phyloP scores from a whole-genome alignment of 768 basidiomycete species.

The Suillus plorans region DNA sequence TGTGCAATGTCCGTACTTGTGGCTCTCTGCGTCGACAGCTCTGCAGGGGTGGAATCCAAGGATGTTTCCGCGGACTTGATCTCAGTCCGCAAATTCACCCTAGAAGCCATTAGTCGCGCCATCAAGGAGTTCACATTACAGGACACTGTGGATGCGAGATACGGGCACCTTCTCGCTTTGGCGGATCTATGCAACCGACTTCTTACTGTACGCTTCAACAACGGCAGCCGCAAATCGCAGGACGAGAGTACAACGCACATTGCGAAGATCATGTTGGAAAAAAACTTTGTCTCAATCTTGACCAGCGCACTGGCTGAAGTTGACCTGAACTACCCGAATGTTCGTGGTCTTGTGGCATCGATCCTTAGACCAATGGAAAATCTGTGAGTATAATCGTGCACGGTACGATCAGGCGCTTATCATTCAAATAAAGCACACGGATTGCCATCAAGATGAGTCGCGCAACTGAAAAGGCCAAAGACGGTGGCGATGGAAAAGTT shows the following conservation, averaged over 20 bases:
- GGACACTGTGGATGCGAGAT: slow-evolving; percentile 70
- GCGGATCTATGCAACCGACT: slow-evolving; percentile 87
- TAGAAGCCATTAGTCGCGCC: slow-evolving; percentile 84
- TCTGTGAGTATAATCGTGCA: slow-evolving; percentile 54
- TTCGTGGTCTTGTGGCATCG: slow-evolving; percentile 81
- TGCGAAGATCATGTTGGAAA: slow-evolving; percentile 98
- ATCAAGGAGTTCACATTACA: slow-evolving; percentile 74
- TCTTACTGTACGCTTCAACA: slow-evolving; percentile 74
- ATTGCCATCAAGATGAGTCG: slow-evolving; percentile 98
- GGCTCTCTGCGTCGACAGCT: slow-evolving; percentile 88
- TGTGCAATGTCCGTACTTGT: slow-evolving; percentile 91
- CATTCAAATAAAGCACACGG: slow-evolving; percentile 63
- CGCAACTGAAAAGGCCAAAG: slow-evolving; percentile 65
- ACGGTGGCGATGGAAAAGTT: slow-evolving; percentile 44
- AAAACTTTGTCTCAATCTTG: slow-evolving; percentile 87
- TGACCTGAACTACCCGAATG: slow-evolving; percentile 93
- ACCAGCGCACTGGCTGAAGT: slow-evolving; percentile 89
- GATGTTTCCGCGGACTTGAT: slow-evolving; percentile 76
- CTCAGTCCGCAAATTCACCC: slow-evolving; percentile 88
- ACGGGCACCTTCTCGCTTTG: slow-evolving; percentile 85
- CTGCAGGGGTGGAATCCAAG: slow-evolving; percentile 63
- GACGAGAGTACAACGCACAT: slow-evolving; percentile 85
- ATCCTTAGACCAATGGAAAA: slow-evolving; percentile 88
- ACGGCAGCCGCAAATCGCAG: slow-evolving; percentile 47
- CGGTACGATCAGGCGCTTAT: slow-evolving; percentile 7